Base-by-base conservation (phyloP, 2,329 filamentous ascomycete genomes). In the Mycosphaerelloides madeirae region DNA sequence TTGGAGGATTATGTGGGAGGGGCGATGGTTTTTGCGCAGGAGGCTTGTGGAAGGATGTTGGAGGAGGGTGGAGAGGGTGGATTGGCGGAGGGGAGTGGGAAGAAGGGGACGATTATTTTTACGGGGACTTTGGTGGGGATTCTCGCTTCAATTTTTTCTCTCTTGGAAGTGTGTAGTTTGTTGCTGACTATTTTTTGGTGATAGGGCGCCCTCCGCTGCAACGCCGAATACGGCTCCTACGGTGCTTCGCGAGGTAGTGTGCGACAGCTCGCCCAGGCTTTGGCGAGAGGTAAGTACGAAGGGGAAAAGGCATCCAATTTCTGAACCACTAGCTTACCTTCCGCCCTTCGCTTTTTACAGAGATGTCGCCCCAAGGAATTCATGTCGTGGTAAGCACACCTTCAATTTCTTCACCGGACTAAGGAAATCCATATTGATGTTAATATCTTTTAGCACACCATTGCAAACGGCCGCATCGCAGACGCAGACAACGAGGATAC, bases 21-120 rank as follows among this genome's bases (percentile, higher is more conserved):
- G 0, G 76, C 76, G 1, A 75, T 80, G 52, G 67, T 71, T 0
- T 81, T 81, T 52, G 65, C 71, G 0, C 76, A 81, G 54, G 71
- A 78, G 52, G 66, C 69, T 1, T 44, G 79, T 34, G 74, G 71
- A 56, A 54, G 74, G 6, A 69, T 79, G 41, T 76, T 78, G 49
- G 68, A 65, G 1, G 72, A 78, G 44, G 73, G 78, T 41, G 75
- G 74, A 3, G 68, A 71, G 6, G 63, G 67, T 40, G 65, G 65
- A 0, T 65, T 80, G 2, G 55, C 65, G 6, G 70, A 76, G 1
- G 68, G 68, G 1, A 69, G 66, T 0, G 60, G 58, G 39, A 80
- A 79, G 64, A 79, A 80, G 50, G 76, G 76, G 1, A 79, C 75
- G 0, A 56, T 79, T 20, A 76, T 80, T 41, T 79, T 80, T 53